A percentile compares a stretch with the other conserved stretches of the same genome.
Conservation (phyloP, 2,329 filamentous ascomycete species). For the Phialophora verrucosa region DNA sequence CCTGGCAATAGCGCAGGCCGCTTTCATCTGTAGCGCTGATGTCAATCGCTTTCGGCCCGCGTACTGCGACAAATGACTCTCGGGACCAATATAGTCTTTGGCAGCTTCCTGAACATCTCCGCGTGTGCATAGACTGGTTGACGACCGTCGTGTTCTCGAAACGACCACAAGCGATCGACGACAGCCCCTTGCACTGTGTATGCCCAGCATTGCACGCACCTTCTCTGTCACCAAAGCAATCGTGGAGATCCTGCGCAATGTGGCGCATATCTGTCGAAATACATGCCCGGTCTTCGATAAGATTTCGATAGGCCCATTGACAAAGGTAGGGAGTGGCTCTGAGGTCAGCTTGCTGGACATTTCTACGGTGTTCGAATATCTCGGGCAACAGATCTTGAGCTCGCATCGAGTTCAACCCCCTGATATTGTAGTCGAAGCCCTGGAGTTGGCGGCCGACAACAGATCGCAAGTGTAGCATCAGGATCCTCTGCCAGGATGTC, state of each 20-base stretch:
- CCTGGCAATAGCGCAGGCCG: slow-evolving; percentile 11
- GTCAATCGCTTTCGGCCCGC: not conserved
- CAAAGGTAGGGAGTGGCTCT: slow-evolving; percentile 21
- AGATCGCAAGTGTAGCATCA: slow-evolving; percentile 41
- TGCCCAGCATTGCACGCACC: not conserved
- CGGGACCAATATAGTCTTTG: not conserved
- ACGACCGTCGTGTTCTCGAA: not conserved
- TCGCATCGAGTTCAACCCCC: slow-evolving; percentile 9
- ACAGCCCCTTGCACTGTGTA: not conserved
- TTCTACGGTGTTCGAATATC: slow-evolving; percentile 19
- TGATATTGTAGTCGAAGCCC: slow-evolving; percentile 63
- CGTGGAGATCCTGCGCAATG: not conserved
- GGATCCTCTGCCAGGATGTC: slow-evolving; percentile 1
- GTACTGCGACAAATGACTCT: not conserved
- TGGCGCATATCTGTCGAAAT: slow-evolving; percentile 18
- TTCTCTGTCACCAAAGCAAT: not conserved
- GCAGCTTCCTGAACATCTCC: not conserved
- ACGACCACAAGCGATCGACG: not conserved
- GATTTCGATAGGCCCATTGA: slow-evolving; percentile 24
- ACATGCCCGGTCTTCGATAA: slow-evolving; percentile 22
- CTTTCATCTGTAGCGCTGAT: not conserved
- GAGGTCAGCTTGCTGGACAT: slow-evolving; percentile 10
- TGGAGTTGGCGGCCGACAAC: slow-evolving; percentile 77
- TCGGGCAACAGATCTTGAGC: slow-evolving; percentile 14
- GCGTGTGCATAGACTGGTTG: not conserved